Evolutionary conservation across 2,329 filamentous ascomycete species (phyloP).

Genomic region (Cladophialophora bantiana): DNA sequence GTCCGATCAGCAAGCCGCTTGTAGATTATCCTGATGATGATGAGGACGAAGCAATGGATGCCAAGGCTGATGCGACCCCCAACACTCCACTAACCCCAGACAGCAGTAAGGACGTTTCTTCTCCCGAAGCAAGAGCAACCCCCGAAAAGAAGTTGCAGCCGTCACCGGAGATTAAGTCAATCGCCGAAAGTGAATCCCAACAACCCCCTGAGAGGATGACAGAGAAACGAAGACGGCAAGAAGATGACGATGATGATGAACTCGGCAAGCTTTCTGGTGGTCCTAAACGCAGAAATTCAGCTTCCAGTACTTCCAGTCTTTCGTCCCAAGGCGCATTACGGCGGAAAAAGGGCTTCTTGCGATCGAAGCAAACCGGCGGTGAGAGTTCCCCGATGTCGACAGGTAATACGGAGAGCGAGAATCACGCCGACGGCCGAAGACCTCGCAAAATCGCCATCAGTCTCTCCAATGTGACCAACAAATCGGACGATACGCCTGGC

Average conservation of each 20-base stretch:
- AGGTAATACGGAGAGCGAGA: slow-evolving; percentile 31
- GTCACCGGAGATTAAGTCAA: slow-evolving; percentile 44
- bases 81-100: slow-evolving; percentile 43
- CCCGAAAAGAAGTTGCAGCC: slow-evolving; percentile 42
- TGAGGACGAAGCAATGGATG: slow-evolving; percentile 69
- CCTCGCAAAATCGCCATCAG: slow-evolving; percentile 40
- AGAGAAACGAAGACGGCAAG: slow-evolving; percentile 79
- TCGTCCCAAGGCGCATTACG: slow-evolving; percentile 34
- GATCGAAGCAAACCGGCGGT: slow-evolving; percentile 35
- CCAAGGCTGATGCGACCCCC: slow-evolving; percentile 44
- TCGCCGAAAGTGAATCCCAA: slow-evolving; percentile 46
- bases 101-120: slow-evolving; percentile 36
- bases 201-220: slow-evolving; percentile 76
- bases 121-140: slow-evolving; percentile 38
- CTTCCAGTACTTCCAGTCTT: slow-evolving; percentile 43
- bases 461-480: slow-evolving; percentile 34
- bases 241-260: slow-evolving; percentile 90
- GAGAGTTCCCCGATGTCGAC: slow-evolving; percentile 19
- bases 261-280: slow-evolving; percentile 76
- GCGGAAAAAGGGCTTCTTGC: slow-evolving; percentile 38
- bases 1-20: slow-evolving; percentile 71
- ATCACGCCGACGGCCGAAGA: slow-evolving; percentile 35
- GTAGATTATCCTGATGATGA: slow-evolving; percentile 96
- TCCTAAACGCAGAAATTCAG: slow-evolving; percentile 55
- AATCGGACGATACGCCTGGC: slow-evolving; percentile 28